Percentiles rank a stretch among this genome's conserved stretches.
Evolutionary conservation across 2,329 filamentous ascomycete genomes (phyloP).

Genomic region (Colletotrichum echinochloae): DNA sequence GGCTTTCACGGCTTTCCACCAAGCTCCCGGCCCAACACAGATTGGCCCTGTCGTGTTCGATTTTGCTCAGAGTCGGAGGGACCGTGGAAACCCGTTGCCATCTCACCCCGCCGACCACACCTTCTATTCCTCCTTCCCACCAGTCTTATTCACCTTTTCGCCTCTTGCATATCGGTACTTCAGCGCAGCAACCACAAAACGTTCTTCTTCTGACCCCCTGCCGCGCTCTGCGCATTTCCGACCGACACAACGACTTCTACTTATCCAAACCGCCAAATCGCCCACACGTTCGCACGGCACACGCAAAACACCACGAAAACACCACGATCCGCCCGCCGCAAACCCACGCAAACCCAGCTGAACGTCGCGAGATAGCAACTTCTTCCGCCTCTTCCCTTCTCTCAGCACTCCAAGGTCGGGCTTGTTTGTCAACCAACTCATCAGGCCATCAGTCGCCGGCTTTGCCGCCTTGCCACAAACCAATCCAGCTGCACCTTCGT

Average conservation of each 20-base stretch:
- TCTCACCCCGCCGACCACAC: not conserved
- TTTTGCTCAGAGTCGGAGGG: conserved; percentile 24
- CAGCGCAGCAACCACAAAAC: not conserved
- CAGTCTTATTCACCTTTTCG: not conserved
- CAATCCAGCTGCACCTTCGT: not conserved
- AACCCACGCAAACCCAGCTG: not conserved
- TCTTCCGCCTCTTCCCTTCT: not conserved
- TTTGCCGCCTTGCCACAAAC: not conserved
- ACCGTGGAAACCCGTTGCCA: conserved; percentile 11
- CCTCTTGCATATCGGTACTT: not conserved
- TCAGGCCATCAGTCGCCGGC: not conserved
- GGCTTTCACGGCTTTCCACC: not conserved
- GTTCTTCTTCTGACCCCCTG: not conserved
- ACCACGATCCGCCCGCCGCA: not conserved
- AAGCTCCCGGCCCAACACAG: conserved; percentile 11
- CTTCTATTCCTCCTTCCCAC: not conserved
- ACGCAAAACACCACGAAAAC: not conserved
- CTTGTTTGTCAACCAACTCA: not conserved
- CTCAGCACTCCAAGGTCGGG: not conserved
- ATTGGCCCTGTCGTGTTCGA: conserved; percentile 30
- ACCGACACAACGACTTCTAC: not conserved
- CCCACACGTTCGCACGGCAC: not conserved
- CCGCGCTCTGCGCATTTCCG: not conserved
- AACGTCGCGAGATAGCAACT: not conserved
- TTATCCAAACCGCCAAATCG: too few relatives aligned